Percentiles rank a stretch among this genome's conserved stretches.
These are phyloP conservation scores for Nissolia schottii DNA, from an alignment of 306 rosid genomes.

Conservation along the genomic window DNA sequence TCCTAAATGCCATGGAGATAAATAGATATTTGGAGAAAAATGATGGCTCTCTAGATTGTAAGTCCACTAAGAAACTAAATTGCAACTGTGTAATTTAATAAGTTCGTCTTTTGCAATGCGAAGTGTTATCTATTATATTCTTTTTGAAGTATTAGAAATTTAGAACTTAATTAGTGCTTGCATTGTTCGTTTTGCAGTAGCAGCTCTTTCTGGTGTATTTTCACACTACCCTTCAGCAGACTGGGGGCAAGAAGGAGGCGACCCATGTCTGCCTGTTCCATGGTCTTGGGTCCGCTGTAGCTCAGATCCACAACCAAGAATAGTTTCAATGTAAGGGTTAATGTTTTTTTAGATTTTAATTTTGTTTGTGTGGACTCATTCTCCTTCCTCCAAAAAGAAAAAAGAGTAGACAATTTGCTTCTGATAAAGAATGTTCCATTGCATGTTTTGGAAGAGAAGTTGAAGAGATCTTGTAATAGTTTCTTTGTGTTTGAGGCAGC, in stretches of 20 bases:
- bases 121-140: neutral
- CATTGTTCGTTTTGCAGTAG: conserved; percentile 45
- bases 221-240: conserved; percentile 57
- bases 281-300: conserved; percentile 95
- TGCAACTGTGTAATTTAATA: neutral
- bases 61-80: conserved; percentile 20
- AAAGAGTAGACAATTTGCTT: neutral
- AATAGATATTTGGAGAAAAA: conserved; percentile 75
- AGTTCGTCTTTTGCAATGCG: neutral
- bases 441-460: neutral
- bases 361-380: conserved; percentile 1
- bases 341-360: conserved; percentile 10
- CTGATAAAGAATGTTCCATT: neutral
- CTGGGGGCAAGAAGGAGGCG: conserved; percentile 92
- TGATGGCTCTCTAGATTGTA: conserved; percentile 79
- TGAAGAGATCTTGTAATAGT: conserved; percentile 13
- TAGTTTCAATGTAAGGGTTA: conserved; percentile 72
- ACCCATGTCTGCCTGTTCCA: conserved; percentile 88
- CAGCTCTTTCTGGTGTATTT: conserved; percentile 47
- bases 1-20: conserved; percentile 92
- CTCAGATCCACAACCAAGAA: conserved; percentile 72
- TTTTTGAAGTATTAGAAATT: conserved; percentile 10
- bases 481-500: conserved; percentile 44
- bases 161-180: conserved; percentile 12
- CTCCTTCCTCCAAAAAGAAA: neutral